Percentiles rank a stretch among this genome's conserved stretches.
phyloP scores from a whole-genome alignment of 208 protist species.

The Acanthamoeba triangularis region DNA sequence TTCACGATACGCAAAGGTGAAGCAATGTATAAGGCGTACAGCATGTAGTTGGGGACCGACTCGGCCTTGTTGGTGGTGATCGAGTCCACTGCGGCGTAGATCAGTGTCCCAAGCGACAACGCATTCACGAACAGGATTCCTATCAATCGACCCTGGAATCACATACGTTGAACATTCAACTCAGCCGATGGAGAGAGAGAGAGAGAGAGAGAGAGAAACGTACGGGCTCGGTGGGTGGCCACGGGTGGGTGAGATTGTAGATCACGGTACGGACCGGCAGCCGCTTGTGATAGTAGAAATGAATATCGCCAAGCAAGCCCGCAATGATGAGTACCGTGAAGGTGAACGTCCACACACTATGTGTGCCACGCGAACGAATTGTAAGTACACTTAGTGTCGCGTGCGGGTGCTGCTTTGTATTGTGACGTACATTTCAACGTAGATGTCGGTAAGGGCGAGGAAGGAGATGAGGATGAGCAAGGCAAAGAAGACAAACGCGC shows the following conservation, averaged over 20 bases:
- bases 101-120: not conserved
- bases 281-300: conserved; percentile 68
- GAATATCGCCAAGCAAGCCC: not conserved
- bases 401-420: too few species aligned
- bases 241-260: conserved; percentile 28
- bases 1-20: too few species aligned
- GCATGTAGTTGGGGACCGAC: conserved; percentile 33
- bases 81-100: conserved; percentile 30
- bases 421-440: conserved; percentile 32
- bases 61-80: conserved; percentile 42
- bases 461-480: conserved; percentile 66
- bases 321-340: conserved; percentile 40
- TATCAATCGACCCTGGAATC: not conserved
- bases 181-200: not conserved
- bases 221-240: conserved; percentile 39
- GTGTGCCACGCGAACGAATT: not conserved
- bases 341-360: conserved; percentile 47
- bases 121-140: conserved; percentile 1
- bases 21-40: not conserved
- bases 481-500: conserved; percentile 55
- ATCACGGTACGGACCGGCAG: not conserved
- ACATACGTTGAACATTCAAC: not conserved
- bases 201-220: not conserved
- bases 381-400: not conserved
- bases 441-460: conserved; percentile 26